Percentiles rank a stretch among this genome's conserved stretches.
Evolutionary conservation across 345 rosid genomes (phyloP).

Genomic region (Toxicodendron radicans): DNA sequence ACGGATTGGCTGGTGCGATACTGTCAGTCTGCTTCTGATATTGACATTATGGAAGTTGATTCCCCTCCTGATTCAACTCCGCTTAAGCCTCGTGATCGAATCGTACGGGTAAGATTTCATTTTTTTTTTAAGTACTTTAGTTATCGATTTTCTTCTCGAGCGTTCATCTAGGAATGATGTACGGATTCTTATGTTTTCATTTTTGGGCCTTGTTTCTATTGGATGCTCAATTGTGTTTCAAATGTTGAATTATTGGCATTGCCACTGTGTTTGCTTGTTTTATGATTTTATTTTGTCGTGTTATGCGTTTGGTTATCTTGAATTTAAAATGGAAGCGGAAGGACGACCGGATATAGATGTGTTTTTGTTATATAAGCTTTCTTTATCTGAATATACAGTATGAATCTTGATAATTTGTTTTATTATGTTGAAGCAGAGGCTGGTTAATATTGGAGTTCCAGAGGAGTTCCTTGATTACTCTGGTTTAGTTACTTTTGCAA

Average conservation of each 20-base stretch:
- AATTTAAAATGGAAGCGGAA: not conserved
- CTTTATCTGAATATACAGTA: not conserved
- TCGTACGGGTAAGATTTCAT: constrained; percentile 40
- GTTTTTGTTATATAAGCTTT: not conserved
- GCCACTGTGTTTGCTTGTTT: not conserved
- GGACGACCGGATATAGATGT: not conserved
- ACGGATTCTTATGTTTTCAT: too few relatives aligned
- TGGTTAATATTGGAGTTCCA: constrained; percentile 61
- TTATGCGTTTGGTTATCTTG: not conserved
- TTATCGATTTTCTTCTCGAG: not conserved
- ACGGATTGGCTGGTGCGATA: constrained; percentile 46
- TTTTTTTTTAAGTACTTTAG: not conserved
- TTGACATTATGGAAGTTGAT: constrained; percentile 56
- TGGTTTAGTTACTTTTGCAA: constrained; percentile 57
- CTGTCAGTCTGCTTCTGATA: constrained; percentile 31
- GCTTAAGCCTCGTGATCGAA: constrained; percentile 48
- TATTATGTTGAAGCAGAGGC: constrained; percentile 52
- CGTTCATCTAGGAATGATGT: too few relatives aligned
- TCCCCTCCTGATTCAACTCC: constrained; percentile 32
- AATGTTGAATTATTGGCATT: not conserved
- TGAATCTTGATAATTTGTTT: not conserved
- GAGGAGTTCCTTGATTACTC: constrained; percentile 39
- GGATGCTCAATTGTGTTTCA: not conserved
- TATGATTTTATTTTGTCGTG: not conserved
- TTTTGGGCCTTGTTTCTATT: too few relatives aligned